phyloP scores from a whole-genome alignment of 768 basidiomycete genomes.

The Sporobolomyces pararoseus region DNA sequence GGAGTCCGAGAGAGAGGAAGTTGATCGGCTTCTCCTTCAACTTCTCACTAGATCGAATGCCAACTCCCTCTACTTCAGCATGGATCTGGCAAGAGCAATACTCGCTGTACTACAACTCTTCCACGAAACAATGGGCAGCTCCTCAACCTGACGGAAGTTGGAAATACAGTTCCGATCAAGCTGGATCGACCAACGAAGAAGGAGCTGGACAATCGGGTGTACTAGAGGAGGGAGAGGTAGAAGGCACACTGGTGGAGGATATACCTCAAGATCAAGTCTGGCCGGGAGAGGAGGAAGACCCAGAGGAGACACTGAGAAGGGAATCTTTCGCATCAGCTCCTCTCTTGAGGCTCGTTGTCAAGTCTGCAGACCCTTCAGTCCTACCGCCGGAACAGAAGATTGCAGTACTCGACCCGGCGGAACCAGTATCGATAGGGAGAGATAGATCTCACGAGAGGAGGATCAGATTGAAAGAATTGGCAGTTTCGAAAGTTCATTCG shows the following conservation, averaged over 20 bases:
- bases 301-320: background rate
- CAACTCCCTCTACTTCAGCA: slow-evolving; percentile 8
- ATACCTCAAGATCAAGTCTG: slow-evolving; percentile 36
- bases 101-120: slow-evolving; percentile 27
- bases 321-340: slow-evolving; percentile 21
- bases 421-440: slow-evolving; percentile 69
- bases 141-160: slow-evolving; percentile 23
- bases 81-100: slow-evolving; percentile 20
- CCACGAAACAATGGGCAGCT: slow-evolving; percentile 17
- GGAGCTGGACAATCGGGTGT: background rate
- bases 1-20: background rate
- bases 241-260: background rate
- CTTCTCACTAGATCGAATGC: no score
- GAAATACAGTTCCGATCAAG: slow-evolving; percentile 17
- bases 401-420: slow-evolving; percentile 60
- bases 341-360: slow-evolving; percentile 38
- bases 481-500: slow-evolving; percentile 75
- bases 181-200: background rate
- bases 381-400: slow-evolving; percentile 46
- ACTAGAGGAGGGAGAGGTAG: background rate
- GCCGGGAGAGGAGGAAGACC: slow-evolving; percentile 15
- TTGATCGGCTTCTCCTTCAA: background rate
- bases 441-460: slow-evolving; percentile 60
- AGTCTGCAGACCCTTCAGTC: slow-evolving; percentile 8
- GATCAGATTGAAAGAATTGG: slow-evolving; percentile 76